Evolutionary conservation across 2,329 filamentous ascomycete species (phyloP).

Genomic region (Diaporthe sp.): DNA sequence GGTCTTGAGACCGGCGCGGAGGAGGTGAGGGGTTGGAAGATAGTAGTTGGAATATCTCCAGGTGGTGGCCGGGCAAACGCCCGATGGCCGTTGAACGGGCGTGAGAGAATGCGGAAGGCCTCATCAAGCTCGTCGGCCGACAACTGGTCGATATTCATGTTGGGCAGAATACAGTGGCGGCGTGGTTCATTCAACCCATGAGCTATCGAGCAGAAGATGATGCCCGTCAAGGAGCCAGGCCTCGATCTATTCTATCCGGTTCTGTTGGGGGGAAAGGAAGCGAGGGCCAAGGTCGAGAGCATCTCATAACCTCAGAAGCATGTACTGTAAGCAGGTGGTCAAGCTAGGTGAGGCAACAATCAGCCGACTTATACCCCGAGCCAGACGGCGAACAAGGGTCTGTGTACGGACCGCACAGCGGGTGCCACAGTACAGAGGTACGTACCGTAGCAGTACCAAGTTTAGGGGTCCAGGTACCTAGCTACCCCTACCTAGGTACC

Average conservation of each 20-base stretch:
- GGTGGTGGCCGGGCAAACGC: background rate
- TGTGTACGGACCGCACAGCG: background rate
- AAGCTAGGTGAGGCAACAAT: background rate
- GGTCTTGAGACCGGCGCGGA: background rate
- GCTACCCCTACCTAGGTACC: background rate
- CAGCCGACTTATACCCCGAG: background rate
- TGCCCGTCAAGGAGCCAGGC: background rate
- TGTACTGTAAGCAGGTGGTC: background rate
- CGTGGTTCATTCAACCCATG: background rate
- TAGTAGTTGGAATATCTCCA: background rate
- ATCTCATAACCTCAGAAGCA: background rate
- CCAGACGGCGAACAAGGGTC: background rate
- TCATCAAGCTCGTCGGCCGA: conserved; percentile 5
- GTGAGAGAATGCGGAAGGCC: background rate
- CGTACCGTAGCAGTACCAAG: background rate
- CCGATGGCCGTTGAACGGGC: background rate
- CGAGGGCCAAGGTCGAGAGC: background rate
- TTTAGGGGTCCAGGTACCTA: background rate
- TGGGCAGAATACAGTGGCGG: background rate
- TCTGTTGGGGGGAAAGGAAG: background rate
- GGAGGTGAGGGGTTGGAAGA: background rate
- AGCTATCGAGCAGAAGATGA: background rate
- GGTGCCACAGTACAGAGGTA: too few relatives aligned
- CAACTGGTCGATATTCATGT: background rate
- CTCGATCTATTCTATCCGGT: background rate